Percentiles rank a stretch among this genome's conserved stretches.
Conservation (phyloP, 1,139 yeast genomes). For the Taphrina wiesneri region DNA sequence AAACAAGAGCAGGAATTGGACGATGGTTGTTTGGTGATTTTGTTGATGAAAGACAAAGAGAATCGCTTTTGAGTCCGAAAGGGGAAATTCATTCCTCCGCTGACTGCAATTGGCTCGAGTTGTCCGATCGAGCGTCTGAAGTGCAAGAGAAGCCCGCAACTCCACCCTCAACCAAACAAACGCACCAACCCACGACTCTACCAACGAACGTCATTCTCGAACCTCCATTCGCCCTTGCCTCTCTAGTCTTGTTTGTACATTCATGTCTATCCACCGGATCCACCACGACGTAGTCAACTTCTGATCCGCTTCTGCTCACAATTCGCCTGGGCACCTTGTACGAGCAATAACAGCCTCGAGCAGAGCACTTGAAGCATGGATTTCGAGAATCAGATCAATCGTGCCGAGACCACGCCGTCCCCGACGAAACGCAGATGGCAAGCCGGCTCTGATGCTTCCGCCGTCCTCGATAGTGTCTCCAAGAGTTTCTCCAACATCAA, state of each 20-base stretch:
- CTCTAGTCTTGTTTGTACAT: background rate
- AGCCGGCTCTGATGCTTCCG: slow-evolving; percentile 8
- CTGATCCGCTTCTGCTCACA: too few species aligned
- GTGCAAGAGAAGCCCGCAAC: background rate
- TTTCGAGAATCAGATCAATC: slow-evolving; percentile 7
- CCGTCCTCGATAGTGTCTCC: slow-evolving; percentile 15
- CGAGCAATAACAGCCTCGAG: too few species aligned
- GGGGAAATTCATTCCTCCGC: background rate
- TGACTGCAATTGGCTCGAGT: background rate
- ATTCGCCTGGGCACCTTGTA: too few species aligned
- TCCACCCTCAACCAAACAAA: background rate
- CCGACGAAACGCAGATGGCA: slow-evolving; percentile 25
- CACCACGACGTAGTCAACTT: too few species aligned
- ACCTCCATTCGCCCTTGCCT: background rate
- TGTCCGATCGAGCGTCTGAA: background rate
- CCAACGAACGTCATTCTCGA: background rate
- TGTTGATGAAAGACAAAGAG: background rate
- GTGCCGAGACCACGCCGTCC: slow-evolving; percentile 12
- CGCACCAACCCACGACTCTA: background rate
- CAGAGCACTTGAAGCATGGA: slow-evolving; percentile 1
- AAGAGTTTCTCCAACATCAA: slow-evolving; percentile 24
- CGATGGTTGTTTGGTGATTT: too few species aligned
- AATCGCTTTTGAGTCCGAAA: background rate
- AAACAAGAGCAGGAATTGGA: too few species aligned
- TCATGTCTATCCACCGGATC: too few species aligned